Base-by-base conservation (phyloP, 1,139 yeast species). In the Kodamaea ohmeri region DNA sequence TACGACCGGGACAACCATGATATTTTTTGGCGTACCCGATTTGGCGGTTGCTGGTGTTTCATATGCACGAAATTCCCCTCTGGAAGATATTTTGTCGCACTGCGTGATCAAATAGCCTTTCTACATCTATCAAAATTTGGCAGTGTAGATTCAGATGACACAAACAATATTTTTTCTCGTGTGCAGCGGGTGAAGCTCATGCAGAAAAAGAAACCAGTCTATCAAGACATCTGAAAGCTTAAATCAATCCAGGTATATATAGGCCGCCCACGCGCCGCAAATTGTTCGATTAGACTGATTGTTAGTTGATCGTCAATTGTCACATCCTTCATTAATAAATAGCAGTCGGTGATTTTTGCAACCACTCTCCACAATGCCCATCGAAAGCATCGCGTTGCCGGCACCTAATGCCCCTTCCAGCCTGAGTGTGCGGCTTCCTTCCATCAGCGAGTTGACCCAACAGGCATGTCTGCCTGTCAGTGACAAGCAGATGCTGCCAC, bases 391-490 rank as follows among this genome's bases (percentile, higher is more conserved):
- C 17, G 38, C 32, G 13, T 36, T 36, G 28, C 39, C 39, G 18
- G 35, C 39, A 6, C 35, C 32, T 9, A 36, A 36, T 26, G 36
- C 39, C 17, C 36, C 39, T n/a, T 32, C 37, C 3, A 32, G 24
- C 33, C 19, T 22, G 30, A 27, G 34, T 12, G 40, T 37, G 35
- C 40, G 53, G 43, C 57, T 65, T 45, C 70, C 71, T 12, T 59
- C 68, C 4, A 63, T 65, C 36, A 58, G 54, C 43, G 70, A 65
- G 43, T 55, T 65, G 47, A 63, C 34, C 15, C 32, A 19, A n/a
- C 32, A 29, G n/a, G 24, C 69, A n/a, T 36, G 46, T 12, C 45
- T 52, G 17, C 42, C 55, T 5, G 37, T 46, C 15, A 33, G 38
- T 21, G 50, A 47, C 26, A 42, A 41, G 25, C 12, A 19, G 27